Conservation (phyloP, 2,329 filamentous ascomycete genomes). For the Dothiorella sarmentorum region DNA sequence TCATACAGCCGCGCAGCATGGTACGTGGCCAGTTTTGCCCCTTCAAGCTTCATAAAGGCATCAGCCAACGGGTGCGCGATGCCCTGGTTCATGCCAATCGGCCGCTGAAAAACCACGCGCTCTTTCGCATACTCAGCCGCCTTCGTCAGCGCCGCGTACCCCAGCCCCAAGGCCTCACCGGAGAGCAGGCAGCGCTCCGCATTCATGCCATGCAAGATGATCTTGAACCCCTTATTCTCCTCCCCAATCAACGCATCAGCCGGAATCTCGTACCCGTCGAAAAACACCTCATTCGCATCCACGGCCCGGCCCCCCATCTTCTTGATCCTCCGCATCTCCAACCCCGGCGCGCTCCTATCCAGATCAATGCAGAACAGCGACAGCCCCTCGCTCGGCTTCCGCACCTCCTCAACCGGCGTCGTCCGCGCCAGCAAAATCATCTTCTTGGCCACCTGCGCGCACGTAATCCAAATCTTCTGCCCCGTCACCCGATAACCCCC, state of each 20-base stretch:
- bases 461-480: conserved; percentile 89
- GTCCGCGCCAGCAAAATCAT: conserved; percentile 83
- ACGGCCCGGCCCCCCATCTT: conserved; percentile 85
- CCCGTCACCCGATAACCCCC: conserved; percentile 65
- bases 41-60: conserved; percentile 60
- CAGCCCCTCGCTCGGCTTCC: conserved; percentile 69
- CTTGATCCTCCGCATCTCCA: conserved; percentile 69
- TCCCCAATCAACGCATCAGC: conserved; percentile 63
- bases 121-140: conserved; percentile 48
- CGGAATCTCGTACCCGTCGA: conserved; percentile 71
- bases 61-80: conserved; percentile 58
- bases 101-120: conserved; percentile 52
- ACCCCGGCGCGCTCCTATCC: conserved; percentile 54
- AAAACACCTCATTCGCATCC: conserved; percentile 85
- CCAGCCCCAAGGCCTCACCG: conserved; percentile 75
- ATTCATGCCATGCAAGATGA: conserved; percentile 53
- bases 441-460: conserved; percentile 74
- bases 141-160: conserved; percentile 59
- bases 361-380: conserved; percentile 80
- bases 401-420: conserved; percentile 62
- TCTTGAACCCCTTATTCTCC: conserved; percentile 74
- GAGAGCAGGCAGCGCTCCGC: conserved; percentile 53
- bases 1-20: conserved; percentile 60
- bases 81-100: conserved; percentile 59
- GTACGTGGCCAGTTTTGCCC: conserved; percentile 59